Evolutionary conservation across 2,329 filamentous ascomycete species (phyloP).

Genomic region (Purpureocillium takamizusanense): DNA sequence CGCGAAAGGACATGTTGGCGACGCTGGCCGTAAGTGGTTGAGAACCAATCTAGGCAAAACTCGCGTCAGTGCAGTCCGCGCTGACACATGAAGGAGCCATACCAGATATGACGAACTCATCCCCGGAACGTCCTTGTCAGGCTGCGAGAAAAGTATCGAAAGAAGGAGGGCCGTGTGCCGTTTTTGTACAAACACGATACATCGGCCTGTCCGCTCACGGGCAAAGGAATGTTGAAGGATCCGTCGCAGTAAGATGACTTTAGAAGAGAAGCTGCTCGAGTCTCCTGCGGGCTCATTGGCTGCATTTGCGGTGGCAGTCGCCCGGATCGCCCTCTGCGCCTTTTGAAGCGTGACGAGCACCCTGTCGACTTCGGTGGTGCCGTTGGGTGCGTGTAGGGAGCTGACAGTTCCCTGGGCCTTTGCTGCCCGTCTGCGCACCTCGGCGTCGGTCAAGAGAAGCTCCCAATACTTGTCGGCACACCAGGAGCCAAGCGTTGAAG

Average conservation of each 20-base stretch:
- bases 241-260: conserved; percentile 54
- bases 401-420: conserved; percentile 30
- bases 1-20: conserved; percentile 56
- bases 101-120: conserved; percentile 57
- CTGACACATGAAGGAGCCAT: conserved; percentile 11
- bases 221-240: conserved; percentile 58
- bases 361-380: conserved; percentile 24
- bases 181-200: conserved; percentile 81
- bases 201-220: conserved; percentile 39
- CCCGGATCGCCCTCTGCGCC: conserved; percentile 46
- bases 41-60: conserved; percentile 20
- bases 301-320: conserved; percentile 20
- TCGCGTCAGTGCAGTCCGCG: neutral
- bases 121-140: conserved; percentile 44
- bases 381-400: conserved; percentile 13
- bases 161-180: conserved; percentile 70
- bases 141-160: conserved; percentile 53
- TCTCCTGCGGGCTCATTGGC: conserved; percentile 7
- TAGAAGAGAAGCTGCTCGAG: conserved; percentile 52
- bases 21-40: conserved; percentile 32
- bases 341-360: conserved; percentile 49
- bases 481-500: conserved; percentile 69
- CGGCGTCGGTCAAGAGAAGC: conserved; percentile 55
- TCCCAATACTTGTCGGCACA: conserved; percentile 76
- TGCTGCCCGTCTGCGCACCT: conserved; percentile 51